Evolutionary conservation across 495 filamentous ascomycete genomes (phyloP), one percentile per base, ranked within the genome.

Genomic region (Hyaloscypha variabilis): DNA sequence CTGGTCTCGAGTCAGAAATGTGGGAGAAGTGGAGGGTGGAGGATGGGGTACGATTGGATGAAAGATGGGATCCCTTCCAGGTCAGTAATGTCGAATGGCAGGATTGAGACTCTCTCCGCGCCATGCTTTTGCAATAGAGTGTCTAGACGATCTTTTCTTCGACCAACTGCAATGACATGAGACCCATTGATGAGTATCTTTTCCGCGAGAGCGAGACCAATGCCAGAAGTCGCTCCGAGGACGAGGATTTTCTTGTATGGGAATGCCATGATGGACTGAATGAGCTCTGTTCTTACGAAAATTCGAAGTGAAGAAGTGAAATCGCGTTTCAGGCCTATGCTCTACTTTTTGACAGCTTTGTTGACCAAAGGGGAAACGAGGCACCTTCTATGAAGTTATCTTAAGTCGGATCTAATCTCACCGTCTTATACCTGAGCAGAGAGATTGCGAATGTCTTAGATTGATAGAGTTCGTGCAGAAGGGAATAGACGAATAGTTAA

Each of bases 201-300:
- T 63, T 82, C 81, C 3, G 89, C 87, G 28, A 93, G 76, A 0
- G 86, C 88, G 26, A 78, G 72, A 55, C 91, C 90, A 65, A 93
- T 92, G 62, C 90, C 90, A 21, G 84, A 84, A 14, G 90, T 92
- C 42, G 88, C 89, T 28, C 91, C 90, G 58, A 91, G 79, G 62
- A 92, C 69, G 23, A 93, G 86, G 31, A 91, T 84, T 62, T 84
- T 88, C 65, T 88, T 88, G 74, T 91, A 92, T 0, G 80, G 77
- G 70, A 89, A 87, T 3, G 82, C 64, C 85, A 87, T 87, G 8
- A 3, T 51, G 49, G 31, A 6, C 13, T 13, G 31, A 3, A 34
- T 34, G 13, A 34, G 31, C 31, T n/a, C n/a, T n/a, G n/a, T n/a
- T n/a, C n/a, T n/a, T n/a, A n/a, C n/a, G n/a, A n/a, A n/a, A n/a